Base-by-base conservation (phyloP, 1,284 basidiomycete species). In the Rhodofomes roseus region DNA sequence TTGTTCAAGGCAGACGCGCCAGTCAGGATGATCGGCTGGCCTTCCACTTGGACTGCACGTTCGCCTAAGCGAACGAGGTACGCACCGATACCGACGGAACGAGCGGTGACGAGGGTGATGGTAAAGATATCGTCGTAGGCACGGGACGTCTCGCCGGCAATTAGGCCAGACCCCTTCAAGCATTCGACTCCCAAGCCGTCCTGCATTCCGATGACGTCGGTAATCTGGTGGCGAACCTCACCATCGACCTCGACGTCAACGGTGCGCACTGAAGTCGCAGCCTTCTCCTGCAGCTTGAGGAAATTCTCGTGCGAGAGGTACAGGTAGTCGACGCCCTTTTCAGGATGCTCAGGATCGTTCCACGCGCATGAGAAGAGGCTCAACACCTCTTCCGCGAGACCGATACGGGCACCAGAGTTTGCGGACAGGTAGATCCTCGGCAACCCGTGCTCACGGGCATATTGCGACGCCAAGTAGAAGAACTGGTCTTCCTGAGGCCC, bases 101-200 rank as follows among this genome's bases (percentile, higher is more conserved):
- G 93, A 66, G 96, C 97, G 46, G 96, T 98, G 68, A 99, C 96
- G 70, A 99, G 88, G 22, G 97, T 99, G 74, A 98, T 96, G 55
- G 97, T 99, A 82, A 99, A 99, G 74, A 99, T 98, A 73, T 98
- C 95, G 69, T 99, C 95, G 75, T 98, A 98, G 0, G 97, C 97
- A 46, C 97, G 88, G 52, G 96, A 97, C 0, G 97, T 99, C 77
- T 98, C 97, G 63, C 97, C 97, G 43, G 97, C 97, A 71, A 99
- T 99, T 68, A 99, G 87, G 77, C 97, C 97, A 43, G 96, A 98
- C 48, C 97, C 97, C 70, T 83, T 92, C 71, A 99, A 80, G 65
- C 90, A 98, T 77, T 99, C 97, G 54, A 99, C 97, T 75, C 97
- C 97, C n/a, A 99, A 85, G 59, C 97, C 97, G 65, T 98, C 92